A percentile compares a stretch with the other conserved stretches of the same genome.
phyloP scores from a whole-genome alignment of 2,329 filamentous ascomycete genomes.

The Apiospora sp. region DNA sequence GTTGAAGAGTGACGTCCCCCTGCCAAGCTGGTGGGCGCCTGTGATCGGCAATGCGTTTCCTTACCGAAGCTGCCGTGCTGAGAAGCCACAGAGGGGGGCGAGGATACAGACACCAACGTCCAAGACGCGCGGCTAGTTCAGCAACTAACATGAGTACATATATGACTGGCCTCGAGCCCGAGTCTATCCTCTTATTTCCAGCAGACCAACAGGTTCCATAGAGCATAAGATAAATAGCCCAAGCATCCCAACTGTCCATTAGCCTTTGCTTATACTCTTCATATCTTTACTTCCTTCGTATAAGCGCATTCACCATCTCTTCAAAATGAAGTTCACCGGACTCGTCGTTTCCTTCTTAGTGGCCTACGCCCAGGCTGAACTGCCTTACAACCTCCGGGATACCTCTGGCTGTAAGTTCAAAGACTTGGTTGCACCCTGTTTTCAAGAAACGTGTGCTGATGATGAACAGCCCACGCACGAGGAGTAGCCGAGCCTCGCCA shows the following conservation, averaged over 20 bases:
- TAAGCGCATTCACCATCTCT: background rate
- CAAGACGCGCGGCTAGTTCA: slow-evolving; percentile 3
- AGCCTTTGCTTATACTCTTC: background rate
- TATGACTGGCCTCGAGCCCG: slow-evolving; percentile 4
- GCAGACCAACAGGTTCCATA: slow-evolving; percentile 5
- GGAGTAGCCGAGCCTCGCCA: background rate
- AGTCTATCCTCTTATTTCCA: background rate
- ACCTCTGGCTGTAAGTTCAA: slow-evolving; percentile 5
- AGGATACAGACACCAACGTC: background rate
- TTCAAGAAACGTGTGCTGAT: background rate
- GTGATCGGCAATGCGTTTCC: slow-evolving; percentile 2
- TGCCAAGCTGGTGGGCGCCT: background rate
- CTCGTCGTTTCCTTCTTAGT: background rate
- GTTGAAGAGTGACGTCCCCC: background rate
- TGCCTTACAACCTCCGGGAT: slow-evolving; percentile 14
- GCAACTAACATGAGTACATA: background rate
- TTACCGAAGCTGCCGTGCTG: background rate
- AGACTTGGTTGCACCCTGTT: background rate
- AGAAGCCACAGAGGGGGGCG: background rate
- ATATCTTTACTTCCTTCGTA: background rate
- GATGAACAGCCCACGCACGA: background rate
- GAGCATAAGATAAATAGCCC: background rate
- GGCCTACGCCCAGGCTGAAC: background rate
- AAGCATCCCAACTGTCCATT: background rate
- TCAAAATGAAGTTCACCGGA: slow-evolving; percentile 18